These are phyloP conservation scores for Diaporthe helianthi DNA, from an alignment of 2,329 filamentous ascomycete species.

Conservation along the genomic window DNA sequence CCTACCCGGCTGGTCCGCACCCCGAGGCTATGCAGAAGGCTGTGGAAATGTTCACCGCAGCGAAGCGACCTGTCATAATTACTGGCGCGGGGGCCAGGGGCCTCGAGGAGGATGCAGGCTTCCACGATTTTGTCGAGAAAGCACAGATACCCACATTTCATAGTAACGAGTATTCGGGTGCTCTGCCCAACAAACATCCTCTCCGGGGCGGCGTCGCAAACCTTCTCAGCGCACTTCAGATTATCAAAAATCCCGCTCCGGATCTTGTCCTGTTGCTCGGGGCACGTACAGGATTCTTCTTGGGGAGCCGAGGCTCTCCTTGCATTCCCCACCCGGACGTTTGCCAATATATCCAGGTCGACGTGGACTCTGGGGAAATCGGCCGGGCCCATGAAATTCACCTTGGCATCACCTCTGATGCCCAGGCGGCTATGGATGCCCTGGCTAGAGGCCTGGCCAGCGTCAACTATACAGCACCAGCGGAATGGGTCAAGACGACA, in stretches of 20 bases:
- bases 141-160: not conserved
- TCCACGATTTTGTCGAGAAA: constrained; percentile 6
- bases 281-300: constrained; percentile 21
- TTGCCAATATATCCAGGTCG: constrained; percentile 23
- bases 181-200: constrained; percentile 6
- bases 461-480: not conserved
- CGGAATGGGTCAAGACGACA: constrained; percentile 16
- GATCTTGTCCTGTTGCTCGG: constrained; percentile 21
- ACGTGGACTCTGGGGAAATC: constrained; percentile 21
- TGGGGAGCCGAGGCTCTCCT: constrained; percentile 13
- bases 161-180: constrained; percentile 21
- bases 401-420: constrained; percentile 23
- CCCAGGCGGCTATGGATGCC: constrained; percentile 2
- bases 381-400: constrained; percentile 12
- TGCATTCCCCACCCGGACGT: not conserved
- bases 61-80: constrained; percentile 17
- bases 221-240: not conserved
- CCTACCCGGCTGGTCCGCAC: constrained; percentile 46
- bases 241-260: not conserved
- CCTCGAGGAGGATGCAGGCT: not conserved
- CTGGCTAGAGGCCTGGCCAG: not conserved
- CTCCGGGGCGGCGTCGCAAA: constrained; percentile 6
- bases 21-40: constrained; percentile 40
- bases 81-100: constrained; percentile 19
- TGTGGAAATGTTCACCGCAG: constrained; percentile 36